Conservation (phyloP, 2,329 filamentous ascomycete species). For the Phialemoniopsis sp. region DNA sequence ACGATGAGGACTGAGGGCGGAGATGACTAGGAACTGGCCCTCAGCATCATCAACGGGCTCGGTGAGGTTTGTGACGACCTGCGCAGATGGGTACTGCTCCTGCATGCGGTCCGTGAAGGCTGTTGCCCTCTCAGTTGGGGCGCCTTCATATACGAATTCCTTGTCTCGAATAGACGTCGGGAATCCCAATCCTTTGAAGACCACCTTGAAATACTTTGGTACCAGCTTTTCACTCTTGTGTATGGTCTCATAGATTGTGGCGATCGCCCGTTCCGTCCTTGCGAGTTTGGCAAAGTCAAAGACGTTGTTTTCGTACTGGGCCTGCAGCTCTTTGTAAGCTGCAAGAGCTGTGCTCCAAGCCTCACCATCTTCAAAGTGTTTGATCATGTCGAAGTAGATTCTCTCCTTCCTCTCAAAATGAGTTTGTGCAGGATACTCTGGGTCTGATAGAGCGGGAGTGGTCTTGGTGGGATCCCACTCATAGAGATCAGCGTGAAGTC, state of each 20-base stretch:
- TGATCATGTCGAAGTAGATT: conserved; percentile 92
- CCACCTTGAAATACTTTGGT: conserved; percentile 86
- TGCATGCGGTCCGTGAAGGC: conserved; percentile 91
- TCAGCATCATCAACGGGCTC: conserved; percentile 75
- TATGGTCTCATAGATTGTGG: conserved; percentile 85
- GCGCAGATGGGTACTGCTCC: conserved; percentile 80
- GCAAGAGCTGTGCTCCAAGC: conserved; percentile 86
- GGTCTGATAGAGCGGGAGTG: conserved; percentile 65
- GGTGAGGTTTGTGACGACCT: conserved; percentile 60
- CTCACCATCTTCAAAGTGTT: conserved; percentile 89
- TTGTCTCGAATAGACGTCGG: conserved; percentile 78
- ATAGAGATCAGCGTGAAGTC: conserved; percentile 88
- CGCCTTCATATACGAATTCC: conserved; percentile 86
- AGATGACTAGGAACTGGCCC: conserved; percentile 85
- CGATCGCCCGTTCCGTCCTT: conserved; percentile 83
- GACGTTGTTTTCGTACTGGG: conserved; percentile 84
- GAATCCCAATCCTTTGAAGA: conserved; percentile 87
- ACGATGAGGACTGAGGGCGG: conserved; percentile 74
- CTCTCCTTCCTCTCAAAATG: conserved; percentile 90
- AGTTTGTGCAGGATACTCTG: conserved; percentile 75
- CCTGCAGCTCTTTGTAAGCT: conserved; percentile 84
- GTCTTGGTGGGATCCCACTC: conserved; percentile 76
- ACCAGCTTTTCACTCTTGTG: conserved; percentile 74
- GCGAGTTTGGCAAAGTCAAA: conserved; percentile 94
- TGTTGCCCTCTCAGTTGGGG: conserved; percentile 68